Percentiles rank a stretch among this genome's conserved stretches.
Evolutionary conservation across 768 basidiomycete genomes (phyloP).

Genomic region (Pulveroboletus sp.): DNA sequence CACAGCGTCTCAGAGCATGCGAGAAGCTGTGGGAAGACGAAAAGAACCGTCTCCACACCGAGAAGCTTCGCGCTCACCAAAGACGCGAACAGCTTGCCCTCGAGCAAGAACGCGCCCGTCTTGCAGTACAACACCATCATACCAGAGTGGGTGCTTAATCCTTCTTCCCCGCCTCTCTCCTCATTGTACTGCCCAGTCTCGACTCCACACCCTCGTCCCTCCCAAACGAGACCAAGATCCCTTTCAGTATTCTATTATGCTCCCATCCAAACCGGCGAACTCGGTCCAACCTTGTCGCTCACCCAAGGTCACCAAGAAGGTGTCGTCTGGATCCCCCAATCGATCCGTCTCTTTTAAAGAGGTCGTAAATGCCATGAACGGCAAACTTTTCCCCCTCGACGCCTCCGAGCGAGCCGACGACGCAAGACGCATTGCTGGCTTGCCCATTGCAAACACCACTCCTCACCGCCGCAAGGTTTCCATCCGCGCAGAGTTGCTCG

Average conservation of each 20-base stretch:
- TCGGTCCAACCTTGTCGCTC: conserved; percentile 20
- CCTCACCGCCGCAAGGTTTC: conserved; percentile 20
- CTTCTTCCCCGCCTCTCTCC: not conserved
- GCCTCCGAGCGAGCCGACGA: conserved; percentile 31
- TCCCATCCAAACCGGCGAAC: conserved; percentile 19
- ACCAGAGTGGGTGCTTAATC: conserved; percentile 19
- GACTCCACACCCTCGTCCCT: conserved; percentile 2
- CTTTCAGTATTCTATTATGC: conserved; percentile 35
- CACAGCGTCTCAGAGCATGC: conserved; percentile 41
- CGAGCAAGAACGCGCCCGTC: conserved; percentile 28
- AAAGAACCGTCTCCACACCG: conserved; percentile 41
- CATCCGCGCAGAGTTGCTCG: conserved; percentile 37
- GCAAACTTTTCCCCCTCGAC: conserved; percentile 50
- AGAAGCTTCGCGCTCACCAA: conserved; percentile 34
- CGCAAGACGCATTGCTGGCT: conserved; percentile 26
- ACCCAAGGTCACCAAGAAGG: conserved; percentile 12
- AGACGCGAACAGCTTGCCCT: conserved; percentile 28
- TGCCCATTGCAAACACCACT: conserved; percentile 15
- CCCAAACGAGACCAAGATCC: conserved; percentile 21
- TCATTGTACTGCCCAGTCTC: conserved; percentile 17
- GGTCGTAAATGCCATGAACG: conserved; percentile 55
- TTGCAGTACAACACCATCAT: conserved; percentile 17
- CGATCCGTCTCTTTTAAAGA: conserved; percentile 51
- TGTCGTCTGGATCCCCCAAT: conserved; percentile 16
- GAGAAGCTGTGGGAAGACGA: conserved; percentile 48